Percentiles rank a stretch among this genome's conserved stretches.
phyloP scores from a whole-genome alignment of 345 rosid species.

The Aethionema arabicum region DNA sequence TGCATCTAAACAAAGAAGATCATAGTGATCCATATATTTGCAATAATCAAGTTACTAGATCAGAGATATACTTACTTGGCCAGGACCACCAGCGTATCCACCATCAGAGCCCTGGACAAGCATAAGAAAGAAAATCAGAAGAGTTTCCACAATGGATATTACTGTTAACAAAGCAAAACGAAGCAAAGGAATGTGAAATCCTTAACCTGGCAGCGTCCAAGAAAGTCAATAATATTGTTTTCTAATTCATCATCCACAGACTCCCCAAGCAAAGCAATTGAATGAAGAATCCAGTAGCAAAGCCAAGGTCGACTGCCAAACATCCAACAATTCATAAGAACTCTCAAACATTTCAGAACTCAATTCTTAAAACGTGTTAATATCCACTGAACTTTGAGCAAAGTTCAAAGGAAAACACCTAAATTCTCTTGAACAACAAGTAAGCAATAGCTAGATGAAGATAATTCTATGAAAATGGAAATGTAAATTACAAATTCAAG shows the following conservation, averaged over 20 bases:
- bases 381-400: neutral
- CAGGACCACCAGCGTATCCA: constrained; percentile 98
- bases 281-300: constrained; percentile 95
- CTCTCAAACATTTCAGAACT: neutral
- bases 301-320: constrained; percentile 84
- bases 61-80: constrained; percentile 68
- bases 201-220: constrained; percentile 78
- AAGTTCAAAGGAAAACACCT: constrained; percentile 8
- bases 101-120: constrained; percentile 70
- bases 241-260: constrained; percentile 57
- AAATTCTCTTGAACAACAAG: neutral
- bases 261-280: constrained; percentile 82
- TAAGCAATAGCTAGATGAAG: neutral
- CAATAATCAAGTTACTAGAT: neutral
- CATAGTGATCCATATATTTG: constrained; percentile 7
- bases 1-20: constrained; percentile 10
- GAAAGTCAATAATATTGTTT: constrained; percentile 58
- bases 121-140: neutral
- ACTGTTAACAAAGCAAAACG: neutral
- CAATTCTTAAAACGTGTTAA: neutral
- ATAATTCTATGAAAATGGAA: neutral
- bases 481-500: neutral
- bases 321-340: neutral
- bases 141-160: neutral
- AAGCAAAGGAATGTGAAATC: constrained; percentile 5